phyloP scores from a whole-genome alignment of 2,329 filamentous ascomycete species.

The Herpotrichia juniperi region DNA sequence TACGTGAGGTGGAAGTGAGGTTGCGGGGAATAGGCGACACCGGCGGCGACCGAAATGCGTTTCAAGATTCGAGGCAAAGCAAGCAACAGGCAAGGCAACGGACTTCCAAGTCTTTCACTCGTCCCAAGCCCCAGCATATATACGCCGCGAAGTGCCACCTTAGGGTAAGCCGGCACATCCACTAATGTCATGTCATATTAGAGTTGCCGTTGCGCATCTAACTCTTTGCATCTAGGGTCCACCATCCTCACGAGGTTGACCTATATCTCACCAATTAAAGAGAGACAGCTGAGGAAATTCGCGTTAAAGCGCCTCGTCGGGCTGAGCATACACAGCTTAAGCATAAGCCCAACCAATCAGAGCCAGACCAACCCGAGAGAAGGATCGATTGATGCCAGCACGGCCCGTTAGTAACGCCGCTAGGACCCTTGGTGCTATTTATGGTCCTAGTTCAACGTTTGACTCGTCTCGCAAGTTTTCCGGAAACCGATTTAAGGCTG shows the following conservation, averaged over 20 bases:
- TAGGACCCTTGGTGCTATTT: neutral
- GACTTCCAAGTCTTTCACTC: neutral
- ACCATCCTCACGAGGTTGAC: neutral
- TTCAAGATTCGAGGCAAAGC: neutral
- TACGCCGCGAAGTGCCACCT: neutral
- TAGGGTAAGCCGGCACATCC: neutral
- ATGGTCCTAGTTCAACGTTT: neutral
- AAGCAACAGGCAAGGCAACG: neutral
- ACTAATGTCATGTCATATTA: neutral
- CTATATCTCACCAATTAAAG: neutral
- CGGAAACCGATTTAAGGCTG: neutral
- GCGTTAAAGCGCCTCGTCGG: neutral
- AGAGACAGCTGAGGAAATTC: neutral
- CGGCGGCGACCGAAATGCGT: neutral
- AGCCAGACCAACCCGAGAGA: neutral
- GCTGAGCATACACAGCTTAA: neutral
- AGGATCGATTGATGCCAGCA: neutral
- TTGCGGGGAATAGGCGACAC: slow-evolving; percentile 1
- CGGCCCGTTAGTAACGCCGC: neutral
- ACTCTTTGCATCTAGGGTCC: neutral
- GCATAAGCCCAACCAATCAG: neutral
- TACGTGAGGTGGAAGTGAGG: no score
- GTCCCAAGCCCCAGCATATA: neutral
- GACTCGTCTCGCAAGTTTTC: neutral
- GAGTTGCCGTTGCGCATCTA: neutral